Evolutionary conservation across 164 flowering plant genomes (phyloP).

Genomic region (Umbilicus rupestris): DNA sequence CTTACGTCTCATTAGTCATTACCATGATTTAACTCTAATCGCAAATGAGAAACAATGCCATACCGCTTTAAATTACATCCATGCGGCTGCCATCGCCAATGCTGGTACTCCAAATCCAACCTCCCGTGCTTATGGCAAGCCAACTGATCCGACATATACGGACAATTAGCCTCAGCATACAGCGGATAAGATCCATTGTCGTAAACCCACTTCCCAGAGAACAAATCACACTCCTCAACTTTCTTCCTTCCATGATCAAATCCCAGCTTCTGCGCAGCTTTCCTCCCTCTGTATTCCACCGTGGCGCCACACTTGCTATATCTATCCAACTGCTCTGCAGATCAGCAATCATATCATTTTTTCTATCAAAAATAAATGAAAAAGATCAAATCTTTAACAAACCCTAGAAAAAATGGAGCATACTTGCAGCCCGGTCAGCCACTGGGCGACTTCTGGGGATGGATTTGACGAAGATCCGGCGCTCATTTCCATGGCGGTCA

Average conservation of each 20-base stretch:
- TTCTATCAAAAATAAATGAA: constrained; percentile 5
- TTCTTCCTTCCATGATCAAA: constrained; percentile 8
- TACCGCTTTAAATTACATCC: constrained; percentile 79
- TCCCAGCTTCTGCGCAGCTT: constrained; percentile 10
- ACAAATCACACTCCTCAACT: constrained; percentile 51
- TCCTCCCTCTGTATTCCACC: constrained; percentile 35
- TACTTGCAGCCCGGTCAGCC: constrained; percentile 20
- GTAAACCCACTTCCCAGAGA: constrained; percentile 79
- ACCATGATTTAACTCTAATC: background rate
- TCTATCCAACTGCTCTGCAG: constrained; percentile 50
- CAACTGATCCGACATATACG: constrained; percentile 92
- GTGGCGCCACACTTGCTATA: constrained; percentile 47
- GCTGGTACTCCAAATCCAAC: constrained; percentile 65
- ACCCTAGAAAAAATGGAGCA: constrained; percentile 1
- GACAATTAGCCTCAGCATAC: constrained; percentile 70
- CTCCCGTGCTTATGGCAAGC: constrained; percentile 90
- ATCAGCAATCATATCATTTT: background rate
- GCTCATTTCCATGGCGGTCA: constrained; percentile 12
- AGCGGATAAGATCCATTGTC: constrained; percentile 67
- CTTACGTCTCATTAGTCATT: background rate
- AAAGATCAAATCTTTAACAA: background rate
- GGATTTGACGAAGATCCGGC: constrained; percentile 14
- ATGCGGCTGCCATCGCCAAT: constrained; percentile 96
- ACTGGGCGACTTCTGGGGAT: constrained; percentile 14
- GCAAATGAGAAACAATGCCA: background rate